Evolutionary conservation across 345 rosid species (phyloP).

Genomic region (Trapa incisa): DNA sequence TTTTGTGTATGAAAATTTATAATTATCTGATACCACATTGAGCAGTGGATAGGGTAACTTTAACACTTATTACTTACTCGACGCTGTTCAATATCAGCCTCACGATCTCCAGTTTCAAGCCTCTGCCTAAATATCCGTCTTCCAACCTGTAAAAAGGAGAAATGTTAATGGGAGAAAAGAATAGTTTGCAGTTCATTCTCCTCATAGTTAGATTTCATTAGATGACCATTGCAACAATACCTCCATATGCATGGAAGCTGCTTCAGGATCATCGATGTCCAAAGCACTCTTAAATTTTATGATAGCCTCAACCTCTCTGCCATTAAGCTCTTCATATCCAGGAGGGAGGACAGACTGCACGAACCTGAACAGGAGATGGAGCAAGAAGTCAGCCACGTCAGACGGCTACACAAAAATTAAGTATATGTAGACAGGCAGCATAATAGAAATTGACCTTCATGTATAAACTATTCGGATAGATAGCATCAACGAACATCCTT

Average conservation of each 20-base stretch:
- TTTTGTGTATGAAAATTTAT: slow-evolving; percentile 10
- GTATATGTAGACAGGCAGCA: not conserved
- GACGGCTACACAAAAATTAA: not conserved
- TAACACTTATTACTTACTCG: slow-evolving; percentile 42
- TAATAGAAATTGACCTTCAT: not conserved
- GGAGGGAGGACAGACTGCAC: slow-evolving; percentile 72
- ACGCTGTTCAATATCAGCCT: slow-evolving; percentile 79
- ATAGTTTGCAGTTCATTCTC: not conserved
- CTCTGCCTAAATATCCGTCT: slow-evolving; percentile 82
- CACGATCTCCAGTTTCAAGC: slow-evolving; percentile 96
- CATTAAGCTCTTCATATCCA: slow-evolving; percentile 60
- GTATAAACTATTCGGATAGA: not conserved
- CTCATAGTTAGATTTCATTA: not conserved
- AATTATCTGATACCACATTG: not conserved
- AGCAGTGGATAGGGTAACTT: not conserved
- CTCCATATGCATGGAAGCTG: slow-evolving; percentile 96
- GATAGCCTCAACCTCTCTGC: slow-evolving; percentile 76
- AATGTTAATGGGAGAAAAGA: not conserved
- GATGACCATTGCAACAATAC: slow-evolving; percentile 22
- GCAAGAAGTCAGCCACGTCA: not conserved
- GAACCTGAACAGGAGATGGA: slow-evolving; percentile 30
- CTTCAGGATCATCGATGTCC: slow-evolving; percentile 95
- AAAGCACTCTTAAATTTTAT: slow-evolving; percentile 61
- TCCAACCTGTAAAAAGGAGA: slow-evolving; percentile 53
- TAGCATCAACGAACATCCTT: not conserved